These are phyloP conservation scores for Penicillium waksmanii DNA, from an alignment of 495 filamentous ascomycete species.

Conservation along the genomic window DNA sequence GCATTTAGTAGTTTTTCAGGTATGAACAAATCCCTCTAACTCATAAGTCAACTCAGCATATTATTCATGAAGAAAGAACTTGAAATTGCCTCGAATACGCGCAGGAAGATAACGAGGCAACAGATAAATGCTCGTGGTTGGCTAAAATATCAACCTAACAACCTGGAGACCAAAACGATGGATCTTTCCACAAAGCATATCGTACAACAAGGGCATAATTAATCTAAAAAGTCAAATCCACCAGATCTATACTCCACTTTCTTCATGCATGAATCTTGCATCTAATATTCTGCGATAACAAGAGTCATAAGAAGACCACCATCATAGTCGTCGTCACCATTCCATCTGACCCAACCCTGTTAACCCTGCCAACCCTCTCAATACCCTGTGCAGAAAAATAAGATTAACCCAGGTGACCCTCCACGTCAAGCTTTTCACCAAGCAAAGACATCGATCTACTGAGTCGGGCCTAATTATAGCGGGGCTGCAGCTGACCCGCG, in stretches of 20 bases:
- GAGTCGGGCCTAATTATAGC: not conserved
- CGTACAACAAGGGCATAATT: no score
- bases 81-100: no score
- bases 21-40: no score
- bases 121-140: no score
- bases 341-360: conserved; percentile 11
- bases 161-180: no score
- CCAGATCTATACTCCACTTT: not conserved
- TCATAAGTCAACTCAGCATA: no score
- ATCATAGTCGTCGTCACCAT: conserved; percentile 8
- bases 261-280: not conserved
- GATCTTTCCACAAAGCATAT: no score
- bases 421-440: conserved; percentile 19
- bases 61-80: no score
- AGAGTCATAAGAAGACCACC: not conserved
- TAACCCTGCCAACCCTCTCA: not conserved
- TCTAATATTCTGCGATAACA: not conserved
- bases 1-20: no score
- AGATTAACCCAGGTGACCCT: conserved; percentile 12
- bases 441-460: conserved; percentile 1
- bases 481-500: conserved; percentile 28
- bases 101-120: no score
- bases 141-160: no score
- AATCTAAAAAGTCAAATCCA: not conserved
- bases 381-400: not conserved